Evolutionary conservation across 352 stramenopile genomes (phyloP).

Genomic region (Phytophthora idaei): DNA sequence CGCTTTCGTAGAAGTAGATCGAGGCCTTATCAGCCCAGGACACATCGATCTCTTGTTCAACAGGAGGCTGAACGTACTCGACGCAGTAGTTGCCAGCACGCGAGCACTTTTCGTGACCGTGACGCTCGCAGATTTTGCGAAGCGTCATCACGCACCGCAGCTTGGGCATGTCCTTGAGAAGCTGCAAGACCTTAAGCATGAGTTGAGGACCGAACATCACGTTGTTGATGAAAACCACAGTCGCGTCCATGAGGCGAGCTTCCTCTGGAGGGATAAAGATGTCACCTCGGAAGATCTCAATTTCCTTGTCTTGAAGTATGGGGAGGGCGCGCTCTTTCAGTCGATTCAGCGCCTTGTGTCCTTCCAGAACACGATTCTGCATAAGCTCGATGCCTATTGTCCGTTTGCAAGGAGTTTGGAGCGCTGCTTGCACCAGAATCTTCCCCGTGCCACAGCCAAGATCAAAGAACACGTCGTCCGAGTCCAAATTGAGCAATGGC

Average conservation of each 20-base stretch:
- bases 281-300: constrained; percentile 75
- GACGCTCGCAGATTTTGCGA: constrained; percentile 81
- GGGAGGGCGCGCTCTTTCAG: constrained; percentile 44
- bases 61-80: constrained; percentile 72
- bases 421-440: constrained; percentile 74
- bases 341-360: constrained; percentile 56
- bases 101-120: constrained; percentile 66
- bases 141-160: constrained; percentile 74
- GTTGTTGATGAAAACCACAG: constrained; percentile 90
- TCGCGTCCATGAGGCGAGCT: constrained; percentile 70
- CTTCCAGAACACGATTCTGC: constrained; percentile 79
- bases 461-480: constrained; percentile 83
- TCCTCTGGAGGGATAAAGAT: constrained; percentile 65
- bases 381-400: constrained; percentile 86
- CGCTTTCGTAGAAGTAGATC: constrained; percentile 75
- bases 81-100: constrained; percentile 63
- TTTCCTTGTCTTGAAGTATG: constrained; percentile 54
- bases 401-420: constrained; percentile 72
- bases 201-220: constrained; percentile 80
- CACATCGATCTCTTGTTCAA: constrained; percentile 72
- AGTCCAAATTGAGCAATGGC: constrained; percentile 64
- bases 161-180: constrained; percentile 67
- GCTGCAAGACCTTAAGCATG: constrained; percentile 73
- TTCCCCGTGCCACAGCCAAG: constrained; percentile 83
- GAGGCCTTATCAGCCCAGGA: constrained; percentile 82